phyloP scores from a whole-genome alignment of 1,284 basidiomycete genomes.

The Cutaneotrichosporon sp. region DNA sequence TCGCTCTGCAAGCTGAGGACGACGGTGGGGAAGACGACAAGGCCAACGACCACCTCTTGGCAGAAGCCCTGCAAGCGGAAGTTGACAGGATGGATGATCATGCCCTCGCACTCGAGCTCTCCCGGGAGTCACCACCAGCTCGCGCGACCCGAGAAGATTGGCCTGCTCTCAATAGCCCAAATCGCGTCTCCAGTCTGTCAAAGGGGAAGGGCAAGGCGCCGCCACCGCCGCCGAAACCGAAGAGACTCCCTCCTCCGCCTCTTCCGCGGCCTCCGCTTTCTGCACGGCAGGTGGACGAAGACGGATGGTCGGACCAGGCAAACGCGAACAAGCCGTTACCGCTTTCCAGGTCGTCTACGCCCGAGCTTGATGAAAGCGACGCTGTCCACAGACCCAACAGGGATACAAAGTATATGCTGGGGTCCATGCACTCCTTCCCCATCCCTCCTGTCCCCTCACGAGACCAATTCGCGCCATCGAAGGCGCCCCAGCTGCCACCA shows the following conservation, averaged over 20 bases:
- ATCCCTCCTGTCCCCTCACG: background rate
- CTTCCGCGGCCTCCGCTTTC: background rate
- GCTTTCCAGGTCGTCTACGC: too few species aligned
- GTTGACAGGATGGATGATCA: background rate
- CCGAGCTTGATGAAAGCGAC: too few species aligned
- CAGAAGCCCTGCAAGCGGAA: background rate
- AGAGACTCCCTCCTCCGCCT: background rate
- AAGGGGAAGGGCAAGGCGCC: background rate
- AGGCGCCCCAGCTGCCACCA: background rate
- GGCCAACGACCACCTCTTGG: background rate
- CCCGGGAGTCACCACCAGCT: too few species aligned
- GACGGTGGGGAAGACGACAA: background rate
- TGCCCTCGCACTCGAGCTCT: background rate
- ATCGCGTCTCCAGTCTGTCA: too few species aligned
- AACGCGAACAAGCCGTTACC: background rate
- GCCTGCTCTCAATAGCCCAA: too few species aligned
- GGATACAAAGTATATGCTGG: background rate
- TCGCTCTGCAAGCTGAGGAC: background rate
- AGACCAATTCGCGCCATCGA: background rate
- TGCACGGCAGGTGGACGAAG: too few species aligned
- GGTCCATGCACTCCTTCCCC: slow-evolving; percentile 1
- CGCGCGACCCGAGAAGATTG: too few species aligned
- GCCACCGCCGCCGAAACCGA: background rate
- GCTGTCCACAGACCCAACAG: too few species aligned
- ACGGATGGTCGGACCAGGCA: too few species aligned